phyloP scores from a whole-genome alignment of 371 early-diverging fungal genomes.

The Haplosporangium sp. region DNA sequence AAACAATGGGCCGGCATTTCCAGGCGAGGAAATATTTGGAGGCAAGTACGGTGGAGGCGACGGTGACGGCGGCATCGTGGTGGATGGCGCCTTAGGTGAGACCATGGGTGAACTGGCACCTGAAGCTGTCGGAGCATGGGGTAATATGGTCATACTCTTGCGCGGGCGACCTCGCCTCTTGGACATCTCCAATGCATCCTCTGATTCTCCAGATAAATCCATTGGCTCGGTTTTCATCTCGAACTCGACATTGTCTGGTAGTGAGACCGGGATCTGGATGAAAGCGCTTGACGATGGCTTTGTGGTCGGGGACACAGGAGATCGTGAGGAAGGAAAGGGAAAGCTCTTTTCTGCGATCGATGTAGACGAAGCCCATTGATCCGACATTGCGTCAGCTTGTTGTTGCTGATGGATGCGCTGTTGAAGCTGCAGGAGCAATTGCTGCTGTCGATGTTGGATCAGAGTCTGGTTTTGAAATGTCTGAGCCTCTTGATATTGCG shows the following conservation, averaged over 20 bases:
- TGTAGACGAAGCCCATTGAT: neutral
- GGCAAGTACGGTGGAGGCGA: constrained; percentile 30
- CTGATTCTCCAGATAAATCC: neutral
- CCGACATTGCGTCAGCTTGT: neutral
- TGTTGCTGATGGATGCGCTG: constrained; percentile 5
- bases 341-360: constrained; percentile 5
- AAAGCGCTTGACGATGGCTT: constrained; percentile 23
- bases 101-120: constrained; percentile 28
- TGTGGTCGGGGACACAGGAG: neutral
- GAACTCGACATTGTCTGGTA: constrained; percentile 14
- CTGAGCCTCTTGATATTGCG: constrained; percentile 21
- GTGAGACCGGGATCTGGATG: constrained; percentile 29
- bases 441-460: constrained; percentile 24
- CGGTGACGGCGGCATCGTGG: constrained; percentile 29
- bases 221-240: neutral
- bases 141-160: constrained; percentile 4
- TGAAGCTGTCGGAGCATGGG: constrained; percentile 2
- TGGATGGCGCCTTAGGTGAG: constrained; percentile 38
- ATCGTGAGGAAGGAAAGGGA: constrained; percentile 2
- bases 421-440: constrained; percentile 11
- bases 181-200: neutral
- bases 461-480: constrained; percentile 21
- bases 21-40: neutral
- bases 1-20: neutral
- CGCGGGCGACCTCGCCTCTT: constrained; percentile 31